phyloP scores from a whole-genome alignment of 1,284 basidiomycete genomes.

The Neolentinus lepideus region DNA sequence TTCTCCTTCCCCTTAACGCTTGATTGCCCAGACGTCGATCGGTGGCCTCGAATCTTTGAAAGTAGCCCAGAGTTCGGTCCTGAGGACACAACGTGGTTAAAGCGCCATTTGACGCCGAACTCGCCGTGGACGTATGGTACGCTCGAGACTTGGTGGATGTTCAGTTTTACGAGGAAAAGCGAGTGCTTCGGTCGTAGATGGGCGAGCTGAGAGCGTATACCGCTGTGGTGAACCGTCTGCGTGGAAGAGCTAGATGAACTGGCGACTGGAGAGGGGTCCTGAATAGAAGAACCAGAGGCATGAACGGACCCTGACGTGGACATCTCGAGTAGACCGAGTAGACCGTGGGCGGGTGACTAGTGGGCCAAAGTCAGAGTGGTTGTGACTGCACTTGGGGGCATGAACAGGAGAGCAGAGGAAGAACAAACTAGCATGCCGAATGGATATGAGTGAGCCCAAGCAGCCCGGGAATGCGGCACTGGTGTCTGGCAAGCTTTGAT shows the following conservation, averaged over 20 bases:
- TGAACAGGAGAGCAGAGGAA: background rate
- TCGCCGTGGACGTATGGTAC: slow-evolving; percentile 72
- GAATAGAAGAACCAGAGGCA: too few species aligned
- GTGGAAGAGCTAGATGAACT: slow-evolving; percentile 12
- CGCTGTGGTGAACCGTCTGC: slow-evolving; percentile 10
- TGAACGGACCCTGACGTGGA: background rate
- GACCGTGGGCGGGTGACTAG: background rate
- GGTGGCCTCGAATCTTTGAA: slow-evolving; percentile 25
- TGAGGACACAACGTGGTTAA: slow-evolving; percentile 52
- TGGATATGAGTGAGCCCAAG: background rate
- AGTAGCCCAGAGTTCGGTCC: slow-evolving; percentile 24
- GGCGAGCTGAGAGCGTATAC: slow-evolving; percentile 34
- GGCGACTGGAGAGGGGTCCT: slow-evolving; percentile 1
- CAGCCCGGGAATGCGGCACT: background rate
- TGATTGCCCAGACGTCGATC: slow-evolving; percentile 22
- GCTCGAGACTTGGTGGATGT: slow-evolving; percentile 67
- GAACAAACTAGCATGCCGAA: background rate
- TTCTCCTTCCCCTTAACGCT: slow-evolving; percentile 26
- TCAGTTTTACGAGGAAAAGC: slow-evolving; percentile 58
- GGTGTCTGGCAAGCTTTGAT: background rate
- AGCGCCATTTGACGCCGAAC: slow-evolving; percentile 71
- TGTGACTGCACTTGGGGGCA: background rate
- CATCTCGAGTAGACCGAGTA: background rate
- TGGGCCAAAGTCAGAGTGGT: background rate
- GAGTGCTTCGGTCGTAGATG: slow-evolving; percentile 53